Evolutionary conservation across 2,329 filamentous ascomycete genomes (phyloP).

Genomic region (Fusarium nodosum): DNA sequence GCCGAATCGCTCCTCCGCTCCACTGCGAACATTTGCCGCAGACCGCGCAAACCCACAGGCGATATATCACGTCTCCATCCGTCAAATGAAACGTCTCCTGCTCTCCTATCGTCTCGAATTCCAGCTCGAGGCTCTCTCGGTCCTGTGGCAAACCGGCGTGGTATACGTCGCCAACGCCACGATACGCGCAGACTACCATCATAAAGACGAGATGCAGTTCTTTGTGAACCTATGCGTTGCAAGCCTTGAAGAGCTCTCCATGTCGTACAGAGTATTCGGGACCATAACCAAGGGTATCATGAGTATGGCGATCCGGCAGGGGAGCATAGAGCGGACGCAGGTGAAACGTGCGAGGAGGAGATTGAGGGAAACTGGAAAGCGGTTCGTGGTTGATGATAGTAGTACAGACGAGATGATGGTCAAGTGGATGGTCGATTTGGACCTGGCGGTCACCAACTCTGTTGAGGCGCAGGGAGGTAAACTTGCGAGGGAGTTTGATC

Average conservation of each 20-base stretch:
- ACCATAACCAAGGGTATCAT: background rate
- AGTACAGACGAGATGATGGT: background rate
- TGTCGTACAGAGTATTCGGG: background rate
- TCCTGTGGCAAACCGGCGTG: background rate
- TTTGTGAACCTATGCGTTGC: background rate
- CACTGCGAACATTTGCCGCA: background rate
- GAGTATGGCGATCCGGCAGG: background rate
- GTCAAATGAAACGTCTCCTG: conserved; percentile 1
- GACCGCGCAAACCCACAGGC: background rate
- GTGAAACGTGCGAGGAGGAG: background rate
- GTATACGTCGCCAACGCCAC: conserved; percentile 9
- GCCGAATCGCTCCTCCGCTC: accelerated
- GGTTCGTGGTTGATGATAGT: background rate
- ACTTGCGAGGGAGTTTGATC: conserved; percentile 3
- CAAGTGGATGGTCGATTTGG: conserved; percentile 3
- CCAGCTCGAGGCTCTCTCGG: background rate
- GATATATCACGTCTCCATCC: background rate
- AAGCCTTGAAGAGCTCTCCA: background rate
- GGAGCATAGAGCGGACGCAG: background rate
- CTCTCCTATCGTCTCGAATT: conserved; percentile 2
- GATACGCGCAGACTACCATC: background rate
- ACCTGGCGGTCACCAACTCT: background rate
- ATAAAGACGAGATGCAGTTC: background rate
- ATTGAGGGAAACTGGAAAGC: background rate
- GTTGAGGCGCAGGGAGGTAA: background rate